Evolutionary conservation across 1,139 yeast genomes (phyloP), one percentile per base, ranked within the genome.

Genomic region (Arxiozyma telluris): DNA sequence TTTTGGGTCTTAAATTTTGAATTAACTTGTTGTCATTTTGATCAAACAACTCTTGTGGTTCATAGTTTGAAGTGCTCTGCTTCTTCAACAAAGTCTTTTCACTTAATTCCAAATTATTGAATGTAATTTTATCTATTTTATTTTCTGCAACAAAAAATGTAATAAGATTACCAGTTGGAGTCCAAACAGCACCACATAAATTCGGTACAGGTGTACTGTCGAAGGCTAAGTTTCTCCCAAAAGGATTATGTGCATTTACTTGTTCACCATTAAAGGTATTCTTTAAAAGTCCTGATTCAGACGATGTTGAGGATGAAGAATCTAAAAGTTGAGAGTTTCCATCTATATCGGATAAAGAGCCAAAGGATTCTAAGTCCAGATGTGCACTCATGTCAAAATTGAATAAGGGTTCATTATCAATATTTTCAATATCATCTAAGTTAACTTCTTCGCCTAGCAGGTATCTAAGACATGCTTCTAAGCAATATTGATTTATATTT

Each of bases 171-270:
- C 97, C 97, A 2, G 81, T 78, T 18, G 81, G 78, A 0, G 94
- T 77, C 96, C 97, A 90, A 0, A 81, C 75, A 0, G 96, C 96
- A 11, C 97, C 96, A 73, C 96, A 90, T 3, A 93, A 95, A 65
- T 87, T 89, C 0, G 97, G 96, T 3, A 90, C 77, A 0, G 97
- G 97, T 0, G 96, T 88, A 43, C 90, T 83, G 64, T 89, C 96
- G 62, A 83, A 80, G 18, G 71, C 62, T n/a, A 61, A 46, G 44
- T 62, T 61, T 17, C 57, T 54, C 12, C 58, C 58, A 41, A 57
- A 57, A 2, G 57, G 44, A 20, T 54, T 53, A 18, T 55, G 54
- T 8, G 68, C 56, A 21, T 52, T 50, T 2, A 22, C 51, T 12
- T 44, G 48, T 22, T 55, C 58, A n/a, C 44, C 39, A 22, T 50